A percentile compares a stretch with the other conserved stretches of the same genome.
Conservation (phyloP, 23 red algal species). For the Gracilariopsis chorda region DNA sequence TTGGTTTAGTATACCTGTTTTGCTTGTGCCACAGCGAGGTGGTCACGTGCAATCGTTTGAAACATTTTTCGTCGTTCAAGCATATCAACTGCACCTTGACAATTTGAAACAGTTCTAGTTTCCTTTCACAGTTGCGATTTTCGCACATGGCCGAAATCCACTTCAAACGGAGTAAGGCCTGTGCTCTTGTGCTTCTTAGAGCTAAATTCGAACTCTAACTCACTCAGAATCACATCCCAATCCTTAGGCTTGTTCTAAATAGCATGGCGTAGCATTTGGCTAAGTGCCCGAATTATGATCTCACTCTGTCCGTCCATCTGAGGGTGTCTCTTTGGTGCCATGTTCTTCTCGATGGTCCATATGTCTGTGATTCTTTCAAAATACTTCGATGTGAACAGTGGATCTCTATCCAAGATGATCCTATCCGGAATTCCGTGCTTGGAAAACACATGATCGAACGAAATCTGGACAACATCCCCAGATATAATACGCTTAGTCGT, state of each 20-base stretch:
- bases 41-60: background rate
- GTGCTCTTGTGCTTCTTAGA: background rate
- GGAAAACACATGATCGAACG: too few species aligned
- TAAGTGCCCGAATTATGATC: background rate
- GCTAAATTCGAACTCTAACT: slow-evolving; percentile 23
- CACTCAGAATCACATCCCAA: background rate
- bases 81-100: background rate
- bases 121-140: background rate
- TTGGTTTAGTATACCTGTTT: background rate
- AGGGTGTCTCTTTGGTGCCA: background rate
- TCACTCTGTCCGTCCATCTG: slow-evolving; percentile 13
- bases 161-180: background rate
- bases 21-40: background rate
- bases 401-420: too few species aligned
- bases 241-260: background rate
- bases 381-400: too few species aligned
- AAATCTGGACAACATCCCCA: too few species aligned
- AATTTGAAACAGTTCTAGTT: background rate
- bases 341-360: background rate
- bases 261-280: background rate
- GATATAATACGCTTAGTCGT: too few species aligned
- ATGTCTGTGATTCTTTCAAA: too few species aligned
- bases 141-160: background rate
- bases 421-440: too few species aligned
- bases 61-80: background rate